These are phyloP conservation scores for Nemania sp. DNA, from an alignment of 2,329 filamentous ascomycete genomes.

Conservation along the genomic window DNA sequence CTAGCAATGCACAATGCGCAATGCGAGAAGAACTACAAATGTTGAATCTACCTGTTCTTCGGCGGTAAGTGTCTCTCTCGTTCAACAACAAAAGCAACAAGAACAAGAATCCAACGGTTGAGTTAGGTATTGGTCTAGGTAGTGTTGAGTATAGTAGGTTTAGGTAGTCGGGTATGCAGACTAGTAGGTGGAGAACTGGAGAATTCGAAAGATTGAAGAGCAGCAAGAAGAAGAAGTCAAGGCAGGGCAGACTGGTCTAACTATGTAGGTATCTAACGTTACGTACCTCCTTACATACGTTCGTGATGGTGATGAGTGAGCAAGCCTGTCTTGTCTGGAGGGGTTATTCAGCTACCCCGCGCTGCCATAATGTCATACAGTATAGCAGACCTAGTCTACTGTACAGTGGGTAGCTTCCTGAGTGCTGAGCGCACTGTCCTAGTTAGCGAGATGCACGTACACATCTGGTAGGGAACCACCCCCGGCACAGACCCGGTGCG, in stretches of 20 bases:
- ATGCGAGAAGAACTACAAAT: neutral
- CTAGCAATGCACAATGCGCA: neutral
- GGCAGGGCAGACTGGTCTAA: neutral
- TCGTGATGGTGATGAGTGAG: conserved; percentile 30
- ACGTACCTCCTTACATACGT: too few relatives aligned
- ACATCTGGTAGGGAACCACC: neutral
- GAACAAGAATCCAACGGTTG: neutral
- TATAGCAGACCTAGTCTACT: too few relatives aligned
- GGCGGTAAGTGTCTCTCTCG: too few relatives aligned
- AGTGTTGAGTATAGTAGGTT: neutral
- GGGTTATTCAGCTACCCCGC: conserved; percentile 13
- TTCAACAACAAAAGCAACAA: neutral
- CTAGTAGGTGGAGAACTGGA: conserved; percentile 8
- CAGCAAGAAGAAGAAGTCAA: too few relatives aligned
- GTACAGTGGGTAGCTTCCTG: neutral
- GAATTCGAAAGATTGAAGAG: neutral
- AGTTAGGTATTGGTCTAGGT: too few relatives aligned
- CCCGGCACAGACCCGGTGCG: too few relatives aligned
- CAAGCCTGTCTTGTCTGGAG: conserved; percentile 5
- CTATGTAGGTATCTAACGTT: too few relatives aligned
- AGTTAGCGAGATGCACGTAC: neutral
- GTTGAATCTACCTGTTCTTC: neutral
- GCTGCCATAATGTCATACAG: conserved; percentile 1
- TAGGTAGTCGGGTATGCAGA: neutral
- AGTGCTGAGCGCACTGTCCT: conserved; percentile 3